A percentile compares a stretch with the other conserved stretches of the same genome.
Evolutionary conservation across 2,329 filamentous ascomycete genomes (phyloP).

Genomic region (Cladosporium cucumerinum): DNA sequence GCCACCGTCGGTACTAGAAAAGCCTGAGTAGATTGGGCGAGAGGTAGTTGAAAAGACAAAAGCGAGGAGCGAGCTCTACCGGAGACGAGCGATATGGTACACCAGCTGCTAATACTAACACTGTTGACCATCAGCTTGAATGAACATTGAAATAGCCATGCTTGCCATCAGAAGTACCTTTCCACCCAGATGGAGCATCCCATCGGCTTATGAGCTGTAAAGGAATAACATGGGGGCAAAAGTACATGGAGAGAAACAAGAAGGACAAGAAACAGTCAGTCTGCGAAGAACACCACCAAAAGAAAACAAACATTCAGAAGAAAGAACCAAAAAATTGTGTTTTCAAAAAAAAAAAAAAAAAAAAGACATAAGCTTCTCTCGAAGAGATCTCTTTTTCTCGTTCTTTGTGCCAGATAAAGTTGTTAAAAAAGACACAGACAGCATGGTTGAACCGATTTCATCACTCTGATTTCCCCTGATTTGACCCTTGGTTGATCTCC

Average conservation of each 20-base stretch:
- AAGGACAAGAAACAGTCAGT: not conserved
- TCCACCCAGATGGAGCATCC: not conserved
- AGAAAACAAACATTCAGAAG: not conserved
- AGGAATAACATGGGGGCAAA: not conserved
- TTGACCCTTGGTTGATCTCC: not conserved
- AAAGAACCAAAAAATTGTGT: not conserved
- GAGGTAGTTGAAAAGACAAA: not conserved
- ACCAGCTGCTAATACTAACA: not conserved
- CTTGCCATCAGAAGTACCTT: not conserved
- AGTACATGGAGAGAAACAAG: not conserved
- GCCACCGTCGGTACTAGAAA: not conserved
- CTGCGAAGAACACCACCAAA: not conserved
- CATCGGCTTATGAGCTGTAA: not conserved
- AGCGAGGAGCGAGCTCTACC: not conserved
- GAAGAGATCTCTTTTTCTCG: not conserved
- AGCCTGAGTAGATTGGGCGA: not conserved
- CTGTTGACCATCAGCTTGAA: not conserved
- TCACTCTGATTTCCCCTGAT: not conserved
- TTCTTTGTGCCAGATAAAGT: not conserved
- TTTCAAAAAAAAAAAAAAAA: not conserved
- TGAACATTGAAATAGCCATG: not conserved
- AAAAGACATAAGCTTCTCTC: not conserved
- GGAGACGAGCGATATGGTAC: not conserved
- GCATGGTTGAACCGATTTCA: not conserved
- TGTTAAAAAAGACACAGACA: not conserved